A percentile compares a stretch with the other conserved stretches of the same genome.
Conservation (phyloP, 2,329 filamentous ascomycete genomes). For the Ophiobolus disseminans region DNA sequence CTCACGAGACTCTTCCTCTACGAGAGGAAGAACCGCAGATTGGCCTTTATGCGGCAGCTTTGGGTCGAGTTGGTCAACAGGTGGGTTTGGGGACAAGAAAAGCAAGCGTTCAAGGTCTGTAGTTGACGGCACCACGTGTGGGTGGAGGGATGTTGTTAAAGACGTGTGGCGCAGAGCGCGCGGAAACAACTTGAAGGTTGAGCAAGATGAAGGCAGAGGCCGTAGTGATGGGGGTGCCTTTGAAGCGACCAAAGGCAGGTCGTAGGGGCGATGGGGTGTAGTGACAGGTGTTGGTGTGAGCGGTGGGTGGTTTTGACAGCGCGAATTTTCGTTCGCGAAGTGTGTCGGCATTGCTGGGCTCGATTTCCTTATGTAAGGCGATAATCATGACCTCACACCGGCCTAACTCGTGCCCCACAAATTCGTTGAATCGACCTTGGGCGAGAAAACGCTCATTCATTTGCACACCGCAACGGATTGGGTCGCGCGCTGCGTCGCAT, state of each 20-base stretch:
- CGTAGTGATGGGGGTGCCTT: constrained; percentile 54
- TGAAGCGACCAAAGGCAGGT: constrained; percentile 51
- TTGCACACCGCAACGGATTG: too few species aligned
- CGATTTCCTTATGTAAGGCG: too few species aligned
- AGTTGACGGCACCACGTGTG: constrained; percentile 47
- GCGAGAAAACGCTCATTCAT: too few species aligned
- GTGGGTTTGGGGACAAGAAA: constrained; percentile 52
- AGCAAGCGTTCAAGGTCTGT: constrained; percentile 52
- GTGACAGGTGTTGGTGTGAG: background rate
- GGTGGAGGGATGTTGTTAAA: constrained; percentile 59
- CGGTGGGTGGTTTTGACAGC: too few species aligned
- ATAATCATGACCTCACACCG: too few species aligned
- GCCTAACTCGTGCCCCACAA: too few species aligned
- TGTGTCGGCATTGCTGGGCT: too few species aligned
- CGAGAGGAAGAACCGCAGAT: constrained; percentile 99
- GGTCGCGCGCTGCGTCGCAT: too few species aligned
- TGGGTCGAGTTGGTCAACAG: constrained; percentile 67
- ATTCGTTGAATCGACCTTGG: too few species aligned
- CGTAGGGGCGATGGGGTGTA: background rate
- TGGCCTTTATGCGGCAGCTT: constrained; percentile 99
- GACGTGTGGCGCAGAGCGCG: constrained; percentile 55
- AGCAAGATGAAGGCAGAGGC: constrained; percentile 52
- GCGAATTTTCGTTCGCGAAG: too few species aligned
- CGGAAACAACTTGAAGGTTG: constrained; percentile 57
- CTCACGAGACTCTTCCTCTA: too few species aligned